Evolutionary conservation across 129 eudicot species (phyloP), one percentile per base, ranked within the genome.

Genomic region (Glebionis coronaria): DNA sequence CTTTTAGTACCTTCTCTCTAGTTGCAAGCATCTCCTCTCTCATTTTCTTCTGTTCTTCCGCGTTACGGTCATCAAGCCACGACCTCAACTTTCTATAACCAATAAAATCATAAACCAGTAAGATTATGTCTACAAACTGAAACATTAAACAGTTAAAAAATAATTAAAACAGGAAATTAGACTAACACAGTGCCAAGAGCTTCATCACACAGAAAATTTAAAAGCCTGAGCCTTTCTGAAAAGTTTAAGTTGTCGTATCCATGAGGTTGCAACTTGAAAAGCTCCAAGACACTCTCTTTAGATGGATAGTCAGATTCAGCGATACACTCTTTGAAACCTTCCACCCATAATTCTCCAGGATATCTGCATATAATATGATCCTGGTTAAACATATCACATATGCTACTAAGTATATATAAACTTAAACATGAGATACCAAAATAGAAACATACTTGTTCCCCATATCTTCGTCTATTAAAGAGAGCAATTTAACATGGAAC

Each of bases 151-250:
- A 6, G 42, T 35, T 35, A 35, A 35, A n/a, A 10, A 29, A 12
- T 13, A 38, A 29, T 44, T 9, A 21, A 20, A 21, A 20, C n/a
- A 12, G 2, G 12, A 56, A 45, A 60, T 12, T 42, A 40, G 56
- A 69, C 86, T 77, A 75, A 83, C 88, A 14, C 74, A 57, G 82
- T 76, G 56, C 74, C 67, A 60, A 79, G 88, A 67, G 80, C 80
- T 76, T 80, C 82, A 60, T 83, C 88, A 51, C 88, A 80, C 63
- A 83, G 59, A 44, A 83, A 79, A 23, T 72, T 83, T 71, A 83
- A 60, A 61, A 83, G 76, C 65, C 80, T 70, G 16, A 83, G 77
- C 67, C 73, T 83, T 65, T 76, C 47, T 29, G 84, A 76, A 57
- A 67, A 65, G 65, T 56, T 69, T 61, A 79, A 65, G 28, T 51